Percentiles rank a stretch among this genome's conserved stretches.
Conservation (phyloP, 108 stramenopile genomes). For the Aurantiochytrium sp. region DNA sequence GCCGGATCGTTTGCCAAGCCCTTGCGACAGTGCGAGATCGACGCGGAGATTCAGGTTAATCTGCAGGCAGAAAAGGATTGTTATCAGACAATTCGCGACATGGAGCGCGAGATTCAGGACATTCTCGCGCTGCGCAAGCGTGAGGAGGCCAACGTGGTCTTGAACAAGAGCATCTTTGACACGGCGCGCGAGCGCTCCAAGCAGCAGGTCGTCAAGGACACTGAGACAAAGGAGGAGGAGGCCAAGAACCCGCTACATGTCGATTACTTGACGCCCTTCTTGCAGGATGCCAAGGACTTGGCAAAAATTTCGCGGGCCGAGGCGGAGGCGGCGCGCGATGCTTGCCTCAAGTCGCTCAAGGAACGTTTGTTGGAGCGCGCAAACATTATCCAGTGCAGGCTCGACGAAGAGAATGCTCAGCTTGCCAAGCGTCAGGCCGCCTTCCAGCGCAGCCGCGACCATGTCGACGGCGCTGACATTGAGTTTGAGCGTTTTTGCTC, state of each 20-base stretch:
- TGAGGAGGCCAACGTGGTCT: conserved; percentile 28
- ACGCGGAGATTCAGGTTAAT: not conserved
- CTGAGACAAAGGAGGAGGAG: conserved; percentile 29
- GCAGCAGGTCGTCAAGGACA: conserved; percentile 27
- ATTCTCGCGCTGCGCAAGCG: conserved; percentile 28
- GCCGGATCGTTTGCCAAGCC: not conserved
- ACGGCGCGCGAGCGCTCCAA: conserved; percentile 32
- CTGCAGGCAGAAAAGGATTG: not conserved
- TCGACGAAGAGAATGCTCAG: conserved; percentile 52
- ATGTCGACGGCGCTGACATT: conserved; percentile 37
- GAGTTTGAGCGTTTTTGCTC: conserved; percentile 54
- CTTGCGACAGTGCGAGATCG: not conserved
- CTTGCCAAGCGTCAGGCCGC: conserved; percentile 44
- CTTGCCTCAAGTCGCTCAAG: conserved; percentile 55
- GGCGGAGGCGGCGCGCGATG: conserved; percentile 41
- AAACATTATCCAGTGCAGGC: conserved; percentile 57
- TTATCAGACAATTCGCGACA: conserved; percentile 12
- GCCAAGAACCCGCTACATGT: conserved; percentile 31
- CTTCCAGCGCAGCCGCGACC: conserved; percentile 50
- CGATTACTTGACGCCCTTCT: conserved; percentile 68
- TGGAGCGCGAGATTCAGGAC: conserved; percentile 49
- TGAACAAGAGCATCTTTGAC: conserved; percentile 39
- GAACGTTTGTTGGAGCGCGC: conserved; percentile 62
- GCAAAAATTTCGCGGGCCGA: conserved; percentile 39
- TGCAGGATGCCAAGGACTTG: conserved; percentile 38